Base-by-base conservation (phyloP, 208 protist species). In the Trypanosoma platydactyli region DNA sequence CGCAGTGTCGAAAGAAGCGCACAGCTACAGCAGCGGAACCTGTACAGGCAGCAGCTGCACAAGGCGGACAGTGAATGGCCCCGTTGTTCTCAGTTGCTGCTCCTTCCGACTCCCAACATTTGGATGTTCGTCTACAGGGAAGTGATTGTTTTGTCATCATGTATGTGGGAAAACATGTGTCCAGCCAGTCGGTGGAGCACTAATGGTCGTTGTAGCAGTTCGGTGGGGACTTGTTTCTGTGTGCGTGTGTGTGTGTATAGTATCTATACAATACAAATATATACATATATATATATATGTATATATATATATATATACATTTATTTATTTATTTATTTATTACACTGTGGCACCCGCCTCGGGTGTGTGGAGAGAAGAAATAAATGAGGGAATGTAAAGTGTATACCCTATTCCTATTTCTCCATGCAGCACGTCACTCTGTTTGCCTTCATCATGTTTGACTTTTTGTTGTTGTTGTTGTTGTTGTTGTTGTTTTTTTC, bases 201-300 rank as follows among this genome's bases (percentile, higher is more conserved):
- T n/a, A n/a, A n/a, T n/a, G n/a, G n/a, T n/a, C n/a, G n/a, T n/a
- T n/a, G n/a, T n/a, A n/a, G n/a, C n/a, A n/a, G n/a, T n/a, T n/a
- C n/a, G n/a, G n/a, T n/a, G n/a, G n/a, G n/a, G n/a, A n/a, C n/a
- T n/a, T 41, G 35, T 56, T 6, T 18, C 1, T 56, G 7, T 40
- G n/a, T 40, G 51, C 40, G n/a, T 56, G 20, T 56, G n/a, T 56
- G n/a, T 53, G 48, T 15, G 16, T 53, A 20, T 53, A 9, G n/a
- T 9, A 29, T 0, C 20, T 53, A 24, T 29, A 53, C 27, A 20
- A 56, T 33, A 56, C 20, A 15, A 12, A 24, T 41, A 29, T 61
- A 61, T 61, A 11, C 15, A 48, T 61, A 29, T 45, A 49, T 61
- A 49, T 40, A 18, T 61, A 29, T 61, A 61, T 61, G n/a, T 58